These are phyloP conservation scores for Colletotrichum sp. DNA, from an alignment of 2,329 filamentous ascomycete genomes.

Conservation along the genomic window DNA sequence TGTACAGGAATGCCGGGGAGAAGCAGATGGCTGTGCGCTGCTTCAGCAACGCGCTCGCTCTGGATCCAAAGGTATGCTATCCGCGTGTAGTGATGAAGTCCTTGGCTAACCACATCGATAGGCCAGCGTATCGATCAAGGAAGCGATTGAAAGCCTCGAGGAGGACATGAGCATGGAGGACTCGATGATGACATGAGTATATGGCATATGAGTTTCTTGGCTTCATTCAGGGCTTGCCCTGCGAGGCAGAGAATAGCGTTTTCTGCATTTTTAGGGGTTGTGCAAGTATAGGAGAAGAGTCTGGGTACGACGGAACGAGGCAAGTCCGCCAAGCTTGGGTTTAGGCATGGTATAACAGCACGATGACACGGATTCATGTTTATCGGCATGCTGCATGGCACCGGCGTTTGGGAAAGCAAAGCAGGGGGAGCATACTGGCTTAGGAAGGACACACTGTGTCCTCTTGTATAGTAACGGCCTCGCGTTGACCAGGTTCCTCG, in stretches of 20 bases:
- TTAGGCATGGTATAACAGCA: conserved; percentile 18
- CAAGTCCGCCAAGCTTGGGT: conserved; percentile 4
- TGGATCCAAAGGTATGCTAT: conserved; percentile 91
- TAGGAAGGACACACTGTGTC: background rate
- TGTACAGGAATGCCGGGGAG: conserved; percentile 76
- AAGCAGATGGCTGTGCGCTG: conserved; percentile 86
- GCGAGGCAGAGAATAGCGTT: background rate
- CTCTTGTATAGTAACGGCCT: conserved; percentile 11
- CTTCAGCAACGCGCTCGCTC: conserved; percentile 91
- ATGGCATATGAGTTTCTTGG: background rate
- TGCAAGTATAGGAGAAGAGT: background rate
- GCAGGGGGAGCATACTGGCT: conserved; percentile 15
- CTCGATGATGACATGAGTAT: conserved; percentile 62
- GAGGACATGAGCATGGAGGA: conserved; percentile 76
- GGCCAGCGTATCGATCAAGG: conserved; percentile 94
- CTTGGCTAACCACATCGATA: conserved; percentile 39
- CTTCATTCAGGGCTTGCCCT: background rate
- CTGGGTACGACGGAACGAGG: conserved; percentile 9
- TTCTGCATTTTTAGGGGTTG: background rate
- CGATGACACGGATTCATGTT: conserved; percentile 14
- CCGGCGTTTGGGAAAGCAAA: conserved; percentile 30
- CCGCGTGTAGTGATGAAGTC: background rate
- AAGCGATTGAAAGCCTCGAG: conserved; percentile 91
- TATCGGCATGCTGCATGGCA: conserved; percentile 38
- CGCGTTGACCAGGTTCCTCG: background rate